Conservation (phyloP, 257 asterid genomes). For the Solanum tacnaense region DNA sequence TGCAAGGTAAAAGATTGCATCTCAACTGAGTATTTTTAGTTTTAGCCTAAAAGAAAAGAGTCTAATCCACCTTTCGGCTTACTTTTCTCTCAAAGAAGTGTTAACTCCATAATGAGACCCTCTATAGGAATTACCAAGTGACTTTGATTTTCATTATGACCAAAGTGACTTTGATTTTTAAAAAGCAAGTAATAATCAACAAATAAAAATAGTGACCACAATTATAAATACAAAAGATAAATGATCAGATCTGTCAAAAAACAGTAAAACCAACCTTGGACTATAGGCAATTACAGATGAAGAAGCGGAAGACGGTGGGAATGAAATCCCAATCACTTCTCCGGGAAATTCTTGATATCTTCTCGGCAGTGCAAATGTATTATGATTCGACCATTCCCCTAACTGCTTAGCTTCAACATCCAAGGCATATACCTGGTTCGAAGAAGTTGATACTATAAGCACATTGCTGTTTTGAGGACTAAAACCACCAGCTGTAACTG, state of each 20-base stretch:
- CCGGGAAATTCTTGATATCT: constrained; percentile 97
- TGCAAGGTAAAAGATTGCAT: neutral
- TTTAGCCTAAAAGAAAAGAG: neutral
- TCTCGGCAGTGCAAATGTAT: constrained; percentile 72
- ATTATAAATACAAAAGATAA: neutral
- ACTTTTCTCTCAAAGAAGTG: neutral
- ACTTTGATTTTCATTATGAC: neutral
- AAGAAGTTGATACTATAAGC: constrained; percentile 73
- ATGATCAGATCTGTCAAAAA: neutral
- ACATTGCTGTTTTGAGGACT: constrained; percentile 63
- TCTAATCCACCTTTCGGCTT: neutral
- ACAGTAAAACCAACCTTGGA: constrained; percentile 48
- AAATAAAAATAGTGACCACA: neutral
- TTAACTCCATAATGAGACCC: neutral
- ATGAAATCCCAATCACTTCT: constrained; percentile 90
- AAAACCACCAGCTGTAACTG: constrained; percentile 92
- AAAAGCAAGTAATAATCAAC: neutral
- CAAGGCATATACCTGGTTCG: constrained; percentile 80
- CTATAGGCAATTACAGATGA: constrained; percentile 79
- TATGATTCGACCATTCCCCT: constrained; percentile 84
- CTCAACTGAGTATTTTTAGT: neutral
- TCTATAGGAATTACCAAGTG: neutral
- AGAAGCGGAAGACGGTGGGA: constrained; percentile 62
- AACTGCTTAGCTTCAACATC: constrained; percentile 93
- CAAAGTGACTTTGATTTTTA: neutral